Conservation (phyloP, 495 filamentous ascomycete species). For the Xylaria nigripes region DNA sequence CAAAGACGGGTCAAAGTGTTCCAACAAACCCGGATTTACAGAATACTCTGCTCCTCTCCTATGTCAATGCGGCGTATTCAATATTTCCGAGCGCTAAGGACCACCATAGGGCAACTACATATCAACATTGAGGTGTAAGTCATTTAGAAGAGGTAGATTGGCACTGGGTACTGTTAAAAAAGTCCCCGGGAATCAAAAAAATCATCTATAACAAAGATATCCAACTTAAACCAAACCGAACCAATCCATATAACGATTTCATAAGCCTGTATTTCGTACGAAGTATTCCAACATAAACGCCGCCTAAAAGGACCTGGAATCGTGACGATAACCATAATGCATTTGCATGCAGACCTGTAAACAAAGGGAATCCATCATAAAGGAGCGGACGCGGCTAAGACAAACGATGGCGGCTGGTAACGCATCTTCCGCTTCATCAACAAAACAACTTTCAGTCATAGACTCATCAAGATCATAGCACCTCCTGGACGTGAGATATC, state of each 20-base stretch:
- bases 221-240: too few relatives aligned
- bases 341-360: constrained; percentile 16
- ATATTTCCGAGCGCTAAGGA: too few relatives aligned
- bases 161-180: too few relatives aligned
- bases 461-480: constrained; percentile 1
- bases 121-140: background rate
- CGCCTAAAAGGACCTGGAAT: background rate
- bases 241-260: too few relatives aligned
- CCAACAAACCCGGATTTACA: background rate
- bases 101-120: too few relatives aligned
- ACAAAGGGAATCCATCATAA: background rate
- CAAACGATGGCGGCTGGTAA: background rate
- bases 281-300: constrained; percentile 1
- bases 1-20: too few relatives aligned
- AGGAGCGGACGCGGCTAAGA: background rate
- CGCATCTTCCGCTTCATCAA: background rate
- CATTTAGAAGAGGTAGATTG: background rate
- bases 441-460: background rate
- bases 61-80: too few relatives aligned
- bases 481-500: background rate
- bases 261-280: background rate
- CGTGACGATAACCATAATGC: constrained; percentile 1
- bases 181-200: background rate
- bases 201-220: background rate
- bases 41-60: background rate